Percentiles rank a stretch among this genome's conserved stretches.
phyloP scores from a whole-genome alignment of 176 grass and related monocot genomes.

The Carex littledalei region DNA sequence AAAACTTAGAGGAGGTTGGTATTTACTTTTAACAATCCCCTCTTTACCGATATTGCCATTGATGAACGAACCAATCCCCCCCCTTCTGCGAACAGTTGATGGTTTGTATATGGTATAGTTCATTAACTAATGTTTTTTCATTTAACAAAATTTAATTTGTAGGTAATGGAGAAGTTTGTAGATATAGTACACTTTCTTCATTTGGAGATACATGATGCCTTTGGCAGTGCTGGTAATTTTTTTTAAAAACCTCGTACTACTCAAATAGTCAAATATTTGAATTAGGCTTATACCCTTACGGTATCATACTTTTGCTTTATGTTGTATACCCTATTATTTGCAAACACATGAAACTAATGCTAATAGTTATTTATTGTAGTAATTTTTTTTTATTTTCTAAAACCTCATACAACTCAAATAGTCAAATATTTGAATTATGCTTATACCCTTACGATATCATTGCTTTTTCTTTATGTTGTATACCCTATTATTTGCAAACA shows the following conservation, averaged over 20 bases:
- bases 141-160: conserved; percentile 6
- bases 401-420: conserved; percentile 15
- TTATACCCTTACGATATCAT: conserved; percentile 8
- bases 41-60: not conserved
- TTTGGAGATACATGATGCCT: conserved; percentile 66
- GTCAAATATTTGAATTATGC: not conserved
- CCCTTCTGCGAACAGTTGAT: not conserved
- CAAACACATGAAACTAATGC: too few relatives aligned
- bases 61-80: not conserved
- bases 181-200: conserved; percentile 85
- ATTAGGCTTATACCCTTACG: too few relatives aligned
- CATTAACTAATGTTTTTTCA: conserved; percentile 9
- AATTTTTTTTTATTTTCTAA: conserved; percentile 19
- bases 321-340: too few relatives aligned
- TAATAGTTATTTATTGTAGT: too few relatives aligned
- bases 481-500: not conserved
- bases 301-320: too few relatives aligned
- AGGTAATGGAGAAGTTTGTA: conserved; percentile 92
- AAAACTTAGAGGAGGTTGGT: conserved; percentile 92
- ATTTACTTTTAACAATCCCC: conserved; percentile 22
- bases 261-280: too few relatives aligned
- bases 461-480: conserved; percentile 12
- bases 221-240: conserved; percentile 65
- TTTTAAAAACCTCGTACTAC: too few relatives aligned
- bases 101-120: not conserved